Conservation (phyloP, 345 rosid species). For the Populus euphratica region DNA sequence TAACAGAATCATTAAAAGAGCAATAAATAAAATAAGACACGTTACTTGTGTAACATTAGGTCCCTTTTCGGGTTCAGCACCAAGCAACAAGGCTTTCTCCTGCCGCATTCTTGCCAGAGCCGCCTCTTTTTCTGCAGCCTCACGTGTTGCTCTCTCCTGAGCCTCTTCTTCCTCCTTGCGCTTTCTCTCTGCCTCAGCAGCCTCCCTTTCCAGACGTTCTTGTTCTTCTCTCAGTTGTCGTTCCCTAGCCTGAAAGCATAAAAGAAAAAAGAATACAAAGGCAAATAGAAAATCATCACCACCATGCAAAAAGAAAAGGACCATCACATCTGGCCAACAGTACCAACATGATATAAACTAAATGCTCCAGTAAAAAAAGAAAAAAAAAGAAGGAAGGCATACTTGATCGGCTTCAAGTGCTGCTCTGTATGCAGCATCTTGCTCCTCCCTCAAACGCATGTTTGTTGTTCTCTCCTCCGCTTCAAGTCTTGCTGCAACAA, state of each 20-base stretch:
- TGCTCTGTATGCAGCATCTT: slow-evolving; percentile 93
- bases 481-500: slow-evolving; percentile 80
- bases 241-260: slow-evolving; percentile 65
- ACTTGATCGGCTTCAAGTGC: slow-evolving; percentile 99
- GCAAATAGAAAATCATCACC: too few species aligned
- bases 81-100: slow-evolving; percentile 84
- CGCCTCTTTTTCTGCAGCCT: slow-evolving; percentile 87
- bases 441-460: slow-evolving; percentile 87
- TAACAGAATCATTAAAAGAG: not conserved
- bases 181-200: slow-evolving; percentile 88
- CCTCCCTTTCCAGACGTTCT: slow-evolving; percentile 80
- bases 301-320: not conserved
- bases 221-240: slow-evolving; percentile 78
- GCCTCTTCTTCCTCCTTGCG: slow-evolving; percentile 91
- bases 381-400: slow-evolving; percentile 13
- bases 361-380: not conserved
- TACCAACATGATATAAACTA: not conserved
- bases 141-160: slow-evolving; percentile 69
- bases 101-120: slow-evolving; percentile 66
- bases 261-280: not conserved
- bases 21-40: not conserved
- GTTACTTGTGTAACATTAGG: slow-evolving; percentile 81
- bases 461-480: slow-evolving; percentile 91
- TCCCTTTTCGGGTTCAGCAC: slow-evolving; percentile 87
- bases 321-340: not conserved